Evolutionary conservation across 2,329 filamentous ascomycete genomes (phyloP), one percentile per base, ranked within the genome.

Genomic region (Torrubiella hemipterigena): DNA sequence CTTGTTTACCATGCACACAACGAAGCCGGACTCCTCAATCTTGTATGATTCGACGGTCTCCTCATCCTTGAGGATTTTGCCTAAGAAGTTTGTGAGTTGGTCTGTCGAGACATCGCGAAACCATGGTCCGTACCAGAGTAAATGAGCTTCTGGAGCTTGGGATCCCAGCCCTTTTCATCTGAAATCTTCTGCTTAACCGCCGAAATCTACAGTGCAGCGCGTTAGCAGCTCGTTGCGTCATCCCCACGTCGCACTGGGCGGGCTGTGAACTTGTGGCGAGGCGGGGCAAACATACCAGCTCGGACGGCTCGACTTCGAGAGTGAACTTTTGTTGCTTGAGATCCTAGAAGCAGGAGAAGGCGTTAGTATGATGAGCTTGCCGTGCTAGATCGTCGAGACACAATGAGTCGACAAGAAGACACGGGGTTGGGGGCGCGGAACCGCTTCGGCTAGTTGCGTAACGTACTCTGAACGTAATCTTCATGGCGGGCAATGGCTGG

Each of bases 11-110:
- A 98, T 94, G 65, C 91, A 98, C 38, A 98, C 91, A 49, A 98
- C 86, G 56, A 96, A 98, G 22, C 91, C 91, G 70, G 96, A 98
- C 72, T 96, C 91, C 61, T 98, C 89, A 41, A 98, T 96, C 62
- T 85, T 94, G 67, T 96, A 96, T 24, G 83, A 87, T 58, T 86
- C 85, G 46, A 98, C 82, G 3, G 87, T 94, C 53, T 95, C 91
- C 39, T 86, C 85, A 80, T 98, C 89, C 61, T 95, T 89, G 43
- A 98, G 67, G 47, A 98, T 96, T 68, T 98, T 98, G 65, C 91
- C 87, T 95, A 47, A 42, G 48, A 35, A 51, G 39, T 35, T 21
- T 31, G 15, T 31, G 25, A 34, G 36, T 24, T 34, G 31, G 34
- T 23, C 31, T 13, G 29, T 15, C 30, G 24, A 24, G 26, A 30